Conservation (phyloP, 2,329 filamentous ascomycete species). For the Epichloe amarillans region DNA sequence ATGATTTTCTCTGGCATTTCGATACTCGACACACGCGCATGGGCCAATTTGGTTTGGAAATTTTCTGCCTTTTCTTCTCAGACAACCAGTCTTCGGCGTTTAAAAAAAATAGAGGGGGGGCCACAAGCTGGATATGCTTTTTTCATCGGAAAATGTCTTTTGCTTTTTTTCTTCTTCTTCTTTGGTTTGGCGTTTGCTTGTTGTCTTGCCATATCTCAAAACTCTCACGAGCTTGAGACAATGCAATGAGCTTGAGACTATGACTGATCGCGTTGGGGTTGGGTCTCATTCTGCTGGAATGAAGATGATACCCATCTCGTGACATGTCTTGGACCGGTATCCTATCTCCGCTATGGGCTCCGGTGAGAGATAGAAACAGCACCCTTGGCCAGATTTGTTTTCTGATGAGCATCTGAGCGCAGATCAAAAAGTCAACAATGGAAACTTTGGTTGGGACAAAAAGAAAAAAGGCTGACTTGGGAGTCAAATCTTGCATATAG, state of each 20-base stretch:
- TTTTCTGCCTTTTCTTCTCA: constrained; percentile 4
- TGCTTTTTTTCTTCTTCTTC: constrained; percentile 2
- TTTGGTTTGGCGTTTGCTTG: constrained; percentile 1
- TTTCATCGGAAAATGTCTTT: constrained; percentile 1
- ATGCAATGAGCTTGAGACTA: background rate
- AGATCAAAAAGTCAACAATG: background rate
- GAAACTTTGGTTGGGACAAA: background rate
- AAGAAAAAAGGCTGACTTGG: background rate
- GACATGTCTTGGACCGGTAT: constrained; percentile 18
- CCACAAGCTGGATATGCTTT: constrained; percentile 9
- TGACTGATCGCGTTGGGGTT: background rate
- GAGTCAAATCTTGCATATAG: background rate
- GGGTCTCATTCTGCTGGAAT: constrained; percentile 13
- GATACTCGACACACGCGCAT: constrained; percentile 5
- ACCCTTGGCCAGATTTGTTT: background rate
- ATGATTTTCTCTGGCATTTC: background rate
- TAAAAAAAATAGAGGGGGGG: constrained; percentile 18
- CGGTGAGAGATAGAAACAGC: background rate
- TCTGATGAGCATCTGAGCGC: background rate
- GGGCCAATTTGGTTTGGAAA: constrained; percentile 4
- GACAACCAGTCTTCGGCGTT: constrained; percentile 18
- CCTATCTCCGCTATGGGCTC: background rate
- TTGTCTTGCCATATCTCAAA: constrained; percentile 8
- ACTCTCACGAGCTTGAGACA: constrained; percentile 8
- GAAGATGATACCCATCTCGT: constrained; percentile 15